Evolutionary conservation across 129 eudicot genomes (phyloP).

Genomic region (Flaveria brownii): DNA sequence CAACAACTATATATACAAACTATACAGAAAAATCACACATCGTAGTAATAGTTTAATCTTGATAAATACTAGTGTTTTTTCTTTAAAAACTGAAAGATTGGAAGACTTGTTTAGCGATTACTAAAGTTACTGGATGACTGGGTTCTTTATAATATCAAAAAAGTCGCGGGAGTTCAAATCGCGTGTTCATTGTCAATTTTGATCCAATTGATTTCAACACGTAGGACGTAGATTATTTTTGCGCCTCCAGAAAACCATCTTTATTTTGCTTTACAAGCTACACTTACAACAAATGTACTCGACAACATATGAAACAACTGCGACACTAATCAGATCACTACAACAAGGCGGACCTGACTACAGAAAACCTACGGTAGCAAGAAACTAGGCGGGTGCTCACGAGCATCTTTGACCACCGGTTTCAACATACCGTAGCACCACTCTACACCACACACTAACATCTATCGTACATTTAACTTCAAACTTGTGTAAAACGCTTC

Average conservation of each 20-base stretch:
- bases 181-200: too few species aligned
- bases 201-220: too few species aligned
- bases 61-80: too few species aligned
- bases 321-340: neutral
- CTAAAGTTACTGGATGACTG: too few species aligned
- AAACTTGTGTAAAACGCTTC: neutral
- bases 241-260: conserved; percentile 9
- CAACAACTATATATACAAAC: too few species aligned
- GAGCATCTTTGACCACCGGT: neutral
- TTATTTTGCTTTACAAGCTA: conserved; percentile 31
- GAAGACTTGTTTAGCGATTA: too few species aligned
- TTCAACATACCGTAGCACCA: conserved; percentile 15
- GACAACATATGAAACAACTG: conserved; percentile 10
- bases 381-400: neutral
- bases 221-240: too few species aligned
- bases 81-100: too few species aligned
- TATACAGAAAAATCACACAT: too few species aligned
- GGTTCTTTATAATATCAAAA: too few species aligned
- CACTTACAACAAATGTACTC: conserved; percentile 28
- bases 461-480: conserved; percentile 16
- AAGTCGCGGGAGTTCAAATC: too few species aligned
- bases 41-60: too few species aligned
- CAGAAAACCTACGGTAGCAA: conserved; percentile 18
- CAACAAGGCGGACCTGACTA: neutral
- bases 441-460: conserved; percentile 24